Evolutionary conservation across 1,284 basidiomycete species (phyloP), one percentile per base, ranked within the genome.

Genomic region (Sphaerobolus stellatus): DNA sequence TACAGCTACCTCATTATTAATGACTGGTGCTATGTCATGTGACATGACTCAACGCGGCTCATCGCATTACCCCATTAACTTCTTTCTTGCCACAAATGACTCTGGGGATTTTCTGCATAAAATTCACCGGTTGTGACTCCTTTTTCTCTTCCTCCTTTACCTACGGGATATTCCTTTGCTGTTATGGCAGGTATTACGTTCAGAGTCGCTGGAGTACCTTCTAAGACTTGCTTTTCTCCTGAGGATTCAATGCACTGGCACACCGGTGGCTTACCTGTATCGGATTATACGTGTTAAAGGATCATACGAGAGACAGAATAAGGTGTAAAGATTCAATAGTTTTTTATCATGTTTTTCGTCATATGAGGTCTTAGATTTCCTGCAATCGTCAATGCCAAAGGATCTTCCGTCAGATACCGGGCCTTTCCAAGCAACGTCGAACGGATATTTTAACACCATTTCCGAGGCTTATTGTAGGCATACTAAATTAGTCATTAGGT

Each of bases 401-500:
- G 36, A 38, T 22, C n/a, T n/a, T n/a, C 36, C 36, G 5, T n/a
- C n/a, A 7, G n/a, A 22, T n/a, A 16, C 22, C 3, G 7, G 36
- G 22, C n/a, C n/a, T 38, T 53, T 61, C 49, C 62, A 58, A 8
- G 65, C 70, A 9, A 59, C 34, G 2, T 36, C 55, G 13, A 74
- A 75, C 50, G 73, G 74, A 0, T 68, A 77, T 30, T 71, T 76
- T 8, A 54, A 68, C 29, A 68, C 74, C 16, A 65, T 71, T 28
- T 48, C 71, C 22, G 59, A 67, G 44, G 75, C 75, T 2, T 75
- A 76, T 60, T 70, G 66, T 31, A 54, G 68, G 3, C 75, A 77
- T 50, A 69, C 68, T 7, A 66, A 64, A 3, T 66, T 77, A n/a
- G 60, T 67, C 52, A 54, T 69, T 29, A 68, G 75, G 5, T 29